A percentile compares a stretch with the other conserved stretches of the same genome.
phyloP scores from a whole-genome alignment of 2,329 filamentous ascomycete species.

The Tympanopsis confertula region DNA sequence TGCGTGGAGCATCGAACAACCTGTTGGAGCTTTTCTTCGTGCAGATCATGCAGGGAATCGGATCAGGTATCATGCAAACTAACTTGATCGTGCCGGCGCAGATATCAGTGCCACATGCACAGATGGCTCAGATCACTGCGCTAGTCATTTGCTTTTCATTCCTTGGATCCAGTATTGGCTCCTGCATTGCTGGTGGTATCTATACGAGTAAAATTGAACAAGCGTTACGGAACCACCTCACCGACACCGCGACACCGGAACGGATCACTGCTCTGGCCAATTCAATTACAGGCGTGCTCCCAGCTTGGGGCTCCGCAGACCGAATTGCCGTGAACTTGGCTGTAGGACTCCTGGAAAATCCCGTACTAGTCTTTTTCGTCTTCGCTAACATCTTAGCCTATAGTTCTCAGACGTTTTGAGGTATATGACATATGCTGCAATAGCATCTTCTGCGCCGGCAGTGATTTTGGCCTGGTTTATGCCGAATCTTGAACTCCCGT shows the following conservation, averaged over 20 bases:
- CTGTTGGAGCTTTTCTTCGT: constrained; percentile 31
- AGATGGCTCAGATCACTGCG: constrained; percentile 34
- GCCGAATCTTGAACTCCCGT: constrained; percentile 10
- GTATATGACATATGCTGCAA: constrained; percentile 13
- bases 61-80: constrained; percentile 30
- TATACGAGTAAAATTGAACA: constrained; percentile 32
- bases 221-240: constrained; percentile 21
- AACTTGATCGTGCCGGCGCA: constrained; percentile 29
- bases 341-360: constrained; percentile 9
- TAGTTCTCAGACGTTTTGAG: constrained; percentile 14
- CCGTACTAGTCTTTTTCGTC: constrained; percentile 2
- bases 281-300: constrained; percentile 28
- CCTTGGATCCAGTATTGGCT: constrained; percentile 22
- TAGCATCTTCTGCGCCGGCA: constrained; percentile 9
- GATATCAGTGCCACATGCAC: constrained; percentile 27
- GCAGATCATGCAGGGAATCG: constrained; percentile 33
- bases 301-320: constrained; percentile 25
- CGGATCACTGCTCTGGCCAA: constrained; percentile 26
- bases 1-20: constrained; percentile 28
- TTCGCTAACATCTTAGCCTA: background rate
- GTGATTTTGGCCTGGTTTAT: constrained; percentile 10
- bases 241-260: constrained; percentile 12
- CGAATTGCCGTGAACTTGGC: constrained; percentile 27
- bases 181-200: constrained; percentile 32
- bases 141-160: constrained; percentile 28